Evolutionary conservation across 768 basidiomycete species (phyloP).

Genomic region (Russula sp.): DNA sequence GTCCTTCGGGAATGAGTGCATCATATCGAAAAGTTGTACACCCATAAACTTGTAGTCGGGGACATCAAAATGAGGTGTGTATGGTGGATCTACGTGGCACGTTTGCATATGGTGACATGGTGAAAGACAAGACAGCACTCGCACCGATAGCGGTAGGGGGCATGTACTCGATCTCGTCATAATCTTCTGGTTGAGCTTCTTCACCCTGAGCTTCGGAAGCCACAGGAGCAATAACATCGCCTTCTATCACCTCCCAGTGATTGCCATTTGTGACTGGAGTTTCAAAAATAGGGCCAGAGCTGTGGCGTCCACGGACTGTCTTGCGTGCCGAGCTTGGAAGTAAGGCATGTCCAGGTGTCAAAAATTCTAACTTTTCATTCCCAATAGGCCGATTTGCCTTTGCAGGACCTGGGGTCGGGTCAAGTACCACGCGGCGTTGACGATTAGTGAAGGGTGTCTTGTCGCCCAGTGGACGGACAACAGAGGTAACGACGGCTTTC

Average conservation of each 20-base stretch:
- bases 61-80: constrained; percentile 42
- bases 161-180: constrained; percentile 49
- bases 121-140: constrained; percentile 21
- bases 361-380: constrained; percentile 27
- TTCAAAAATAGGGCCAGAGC: constrained; percentile 44
- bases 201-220: constrained; percentile 23
- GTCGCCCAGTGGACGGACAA: constrained; percentile 52
- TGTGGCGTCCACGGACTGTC: constrained; percentile 50
- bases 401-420: constrained; percentile 26
- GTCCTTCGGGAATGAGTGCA: constrained; percentile 31
- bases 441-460: constrained; percentile 76
- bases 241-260: constrained; percentile 73
- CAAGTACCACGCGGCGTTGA: constrained; percentile 28
- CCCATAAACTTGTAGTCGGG: constrained; percentile 43
- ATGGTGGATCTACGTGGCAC: constrained; percentile 31
- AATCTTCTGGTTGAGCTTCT: constrained; percentile 27
- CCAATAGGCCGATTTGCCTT: constrained; percentile 32
- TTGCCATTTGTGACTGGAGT: constrained; percentile 61
- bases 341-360: constrained; percentile 34
- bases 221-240: constrained; percentile 31
- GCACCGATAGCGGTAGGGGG: constrained; percentile 44
- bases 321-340: constrained; percentile 65
- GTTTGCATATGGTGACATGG: neutral
- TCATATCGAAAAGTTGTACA: constrained; percentile 30
- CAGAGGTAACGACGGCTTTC: constrained; percentile 23